phyloP scores from a whole-genome alignment of 345 rosid species.

The Aurinia saxatilis region DNA sequence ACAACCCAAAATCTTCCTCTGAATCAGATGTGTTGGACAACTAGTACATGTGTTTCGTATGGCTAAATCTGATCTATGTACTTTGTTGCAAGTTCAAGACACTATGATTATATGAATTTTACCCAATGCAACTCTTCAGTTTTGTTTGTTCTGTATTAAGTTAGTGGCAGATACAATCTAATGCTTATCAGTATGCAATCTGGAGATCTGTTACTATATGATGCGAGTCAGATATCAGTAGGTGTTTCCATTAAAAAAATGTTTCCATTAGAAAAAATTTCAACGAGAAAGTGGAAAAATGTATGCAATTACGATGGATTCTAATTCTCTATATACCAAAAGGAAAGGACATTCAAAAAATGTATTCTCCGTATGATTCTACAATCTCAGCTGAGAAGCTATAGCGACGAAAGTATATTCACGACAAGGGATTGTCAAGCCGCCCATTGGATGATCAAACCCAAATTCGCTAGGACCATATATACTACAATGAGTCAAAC shows the following conservation, averaged over 20 bases:
- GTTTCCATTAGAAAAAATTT: neutral
- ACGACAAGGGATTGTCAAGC: too few relatives aligned
- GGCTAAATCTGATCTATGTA: neutral
- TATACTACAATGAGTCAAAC: too few relatives aligned
- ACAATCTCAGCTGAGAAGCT: neutral
- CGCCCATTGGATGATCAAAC: conserved; percentile 42
- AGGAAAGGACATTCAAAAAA: neutral
- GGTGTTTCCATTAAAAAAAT: neutral
- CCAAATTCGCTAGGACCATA: too few relatives aligned
- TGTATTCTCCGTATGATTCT: neutral
- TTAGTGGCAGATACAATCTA: neutral
- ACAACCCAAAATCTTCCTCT: neutral
- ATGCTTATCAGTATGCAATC: neutral
- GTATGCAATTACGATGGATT: neutral
- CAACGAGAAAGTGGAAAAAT: neutral
- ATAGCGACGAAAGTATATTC: conserved; percentile 28
- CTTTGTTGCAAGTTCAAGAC: neutral
- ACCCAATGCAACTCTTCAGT: neutral
- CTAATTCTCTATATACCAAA: neutral
- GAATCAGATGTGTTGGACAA: neutral
- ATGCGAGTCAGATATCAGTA: neutral
- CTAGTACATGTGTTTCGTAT: neutral
- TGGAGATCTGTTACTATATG: neutral
- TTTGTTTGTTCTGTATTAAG: neutral
- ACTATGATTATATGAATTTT: too few relatives aligned